phyloP scores from a whole-genome alignment of 208 protist genomes.

The Porcisia hertigi region DNA sequence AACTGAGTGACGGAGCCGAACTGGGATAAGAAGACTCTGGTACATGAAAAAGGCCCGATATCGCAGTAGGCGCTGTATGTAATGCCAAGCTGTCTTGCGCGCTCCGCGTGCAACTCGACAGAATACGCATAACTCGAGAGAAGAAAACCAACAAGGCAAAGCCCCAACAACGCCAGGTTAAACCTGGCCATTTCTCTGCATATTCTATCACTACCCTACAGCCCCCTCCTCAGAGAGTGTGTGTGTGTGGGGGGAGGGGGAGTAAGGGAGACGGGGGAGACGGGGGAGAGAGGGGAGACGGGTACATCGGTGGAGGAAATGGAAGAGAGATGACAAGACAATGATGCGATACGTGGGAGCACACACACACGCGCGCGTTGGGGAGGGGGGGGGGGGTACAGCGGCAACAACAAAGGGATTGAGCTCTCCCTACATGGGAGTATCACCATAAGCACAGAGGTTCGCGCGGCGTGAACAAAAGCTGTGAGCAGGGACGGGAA shows the following conservation, averaged over 20 bases:
- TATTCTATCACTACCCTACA: not conserved
- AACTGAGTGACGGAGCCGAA: slow-evolving; percentile 54
- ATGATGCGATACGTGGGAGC: not conserved
- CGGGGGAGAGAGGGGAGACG: not conserved
- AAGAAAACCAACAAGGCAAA: slow-evolving; percentile 51
- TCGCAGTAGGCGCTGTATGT: slow-evolving; percentile 68
- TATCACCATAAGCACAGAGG: not conserved
- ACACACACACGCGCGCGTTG: not conserved
- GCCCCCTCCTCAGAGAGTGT: not conserved
- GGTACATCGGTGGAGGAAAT: too few relatives aligned
- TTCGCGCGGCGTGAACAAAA: not conserved
- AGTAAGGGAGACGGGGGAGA: not conserved
- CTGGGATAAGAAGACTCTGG: slow-evolving; percentile 70
- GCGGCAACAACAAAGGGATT: not conserved
- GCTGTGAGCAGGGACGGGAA: not conserved
- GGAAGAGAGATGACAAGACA: not conserved
- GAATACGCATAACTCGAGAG: slow-evolving; percentile 71
- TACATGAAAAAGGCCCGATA: slow-evolving; percentile 76
- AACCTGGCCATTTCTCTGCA: slow-evolving; percentile 3
- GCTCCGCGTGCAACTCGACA: slow-evolving; percentile 53
- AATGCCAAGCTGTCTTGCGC: slow-evolving; percentile 39
- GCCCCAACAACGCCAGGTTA: slow-evolving; percentile 29
- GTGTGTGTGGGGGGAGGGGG: slow-evolving; percentile 2
- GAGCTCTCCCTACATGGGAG: not conserved
- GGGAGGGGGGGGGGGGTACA: not conserved